Conservation (phyloP, 768 basidiomycete genomes). For the Strobilomyces dryophilus region DNA sequence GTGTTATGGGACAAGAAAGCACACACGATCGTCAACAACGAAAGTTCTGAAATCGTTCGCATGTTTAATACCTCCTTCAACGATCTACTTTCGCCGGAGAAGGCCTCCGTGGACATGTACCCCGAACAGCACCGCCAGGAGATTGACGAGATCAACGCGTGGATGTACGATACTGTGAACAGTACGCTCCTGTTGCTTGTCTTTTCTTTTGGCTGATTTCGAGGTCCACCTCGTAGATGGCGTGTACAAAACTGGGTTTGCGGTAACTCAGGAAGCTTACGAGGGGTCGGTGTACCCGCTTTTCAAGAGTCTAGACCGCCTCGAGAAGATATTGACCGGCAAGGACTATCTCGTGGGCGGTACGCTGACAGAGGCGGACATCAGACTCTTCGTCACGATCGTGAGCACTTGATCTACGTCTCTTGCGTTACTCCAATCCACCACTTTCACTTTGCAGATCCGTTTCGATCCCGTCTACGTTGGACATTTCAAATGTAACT, state of each 20-base stretch:
- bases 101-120: conserved; percentile 70
- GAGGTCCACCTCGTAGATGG: conserved; percentile 47
- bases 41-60: conserved; percentile 92
- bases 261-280: conserved; percentile 77
- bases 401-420: conserved; percentile 38
- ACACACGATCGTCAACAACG: conserved; percentile 91
- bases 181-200: too few species aligned
- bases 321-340: conserved; percentile 72
- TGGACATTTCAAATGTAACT: conserved; percentile 92
- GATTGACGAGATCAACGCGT: conserved; percentile 83
- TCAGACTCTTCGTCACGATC: conserved; percentile 91
- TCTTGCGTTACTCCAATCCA: neutral
- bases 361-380: conserved; percentile 77
- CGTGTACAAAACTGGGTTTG: conserved; percentile 89
- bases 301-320: conserved; percentile 74
- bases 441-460: conserved; percentile 38
- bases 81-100: conserved; percentile 59
- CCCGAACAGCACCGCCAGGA: conserved; percentile 65
- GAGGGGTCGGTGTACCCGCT: conserved; percentile 67
- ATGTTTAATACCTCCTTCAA: conserved; percentile 89
- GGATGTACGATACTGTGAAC: conserved; percentile 83
- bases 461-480: conserved; percentile 91
- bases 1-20: conserved; percentile 90
- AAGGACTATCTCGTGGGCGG: conserved; percentile 85
- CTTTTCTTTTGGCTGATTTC: neutral